Conservation (phyloP, 2,329 filamentous ascomycete species). For the Fusarium cicatricum region DNA sequence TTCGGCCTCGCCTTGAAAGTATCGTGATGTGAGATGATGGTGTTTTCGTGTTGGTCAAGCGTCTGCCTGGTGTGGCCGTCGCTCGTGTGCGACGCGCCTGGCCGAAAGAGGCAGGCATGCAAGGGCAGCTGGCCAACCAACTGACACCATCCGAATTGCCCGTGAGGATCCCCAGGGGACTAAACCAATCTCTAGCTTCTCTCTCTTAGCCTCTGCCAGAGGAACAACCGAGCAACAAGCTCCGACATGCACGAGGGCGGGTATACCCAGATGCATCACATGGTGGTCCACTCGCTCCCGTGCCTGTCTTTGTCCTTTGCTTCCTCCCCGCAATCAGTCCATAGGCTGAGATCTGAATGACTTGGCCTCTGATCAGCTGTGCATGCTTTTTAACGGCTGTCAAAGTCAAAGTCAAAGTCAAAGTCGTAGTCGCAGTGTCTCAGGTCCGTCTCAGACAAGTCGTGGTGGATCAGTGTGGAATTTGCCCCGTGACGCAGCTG, state of each 20-base stretch:
- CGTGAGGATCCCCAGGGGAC: conserved; percentile 5
- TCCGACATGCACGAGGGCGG: conserved; percentile 33
- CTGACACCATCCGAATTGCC: conserved; percentile 24
- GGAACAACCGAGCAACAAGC: neutral
- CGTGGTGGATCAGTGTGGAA: conserved; percentile 16
- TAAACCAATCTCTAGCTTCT: conserved; percentile 27
- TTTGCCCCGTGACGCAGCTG: conserved; percentile 11
- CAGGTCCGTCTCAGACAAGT: conserved; percentile 5
- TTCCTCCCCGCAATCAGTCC: conserved; percentile 30
- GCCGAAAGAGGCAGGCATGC: conserved; percentile 30
- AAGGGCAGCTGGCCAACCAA: conserved; percentile 33
- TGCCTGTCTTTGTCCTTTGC: conserved; percentile 15
- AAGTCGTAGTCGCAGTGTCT: conserved; percentile 9
- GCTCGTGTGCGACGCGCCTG: conserved; percentile 1
- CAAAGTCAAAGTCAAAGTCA: too few species aligned
- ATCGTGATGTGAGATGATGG: conserved; percentile 25
- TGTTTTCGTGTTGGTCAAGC: conserved; percentile 13
- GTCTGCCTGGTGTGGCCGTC: neutral
- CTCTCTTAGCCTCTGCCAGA: conserved; percentile 9
- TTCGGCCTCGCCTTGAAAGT: conserved; percentile 5
- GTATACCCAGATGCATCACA: conserved; percentile 35
- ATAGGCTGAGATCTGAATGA: conserved; percentile 26
- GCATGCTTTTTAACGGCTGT: conserved; percentile 1
- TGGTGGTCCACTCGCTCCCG: conserved; percentile 23
- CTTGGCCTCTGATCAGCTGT: conserved; percentile 18